phyloP scores from a whole-genome alignment of 129 eudicot genomes.

The Saposhnikovia divaricata region DNA sequence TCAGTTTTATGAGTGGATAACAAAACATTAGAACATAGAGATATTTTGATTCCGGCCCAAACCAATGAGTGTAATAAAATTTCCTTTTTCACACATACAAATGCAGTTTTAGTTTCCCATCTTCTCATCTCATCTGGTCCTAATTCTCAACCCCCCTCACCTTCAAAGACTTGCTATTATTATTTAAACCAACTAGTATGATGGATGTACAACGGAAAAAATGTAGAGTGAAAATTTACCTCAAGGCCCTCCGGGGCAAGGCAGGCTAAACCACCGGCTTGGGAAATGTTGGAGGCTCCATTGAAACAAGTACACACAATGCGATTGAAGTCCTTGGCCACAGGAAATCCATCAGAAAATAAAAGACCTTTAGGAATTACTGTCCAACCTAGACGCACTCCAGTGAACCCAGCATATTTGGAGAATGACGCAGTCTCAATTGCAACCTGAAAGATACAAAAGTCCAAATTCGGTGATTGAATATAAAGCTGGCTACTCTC shows the following conservation, averaged over 20 bases:
- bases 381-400: slow-evolving; percentile 98
- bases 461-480: not conserved
- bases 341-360: slow-evolving; percentile 83
- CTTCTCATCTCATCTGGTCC: not conserved
- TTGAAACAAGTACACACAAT: slow-evolving; percentile 88
- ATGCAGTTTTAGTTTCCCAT: not conserved
- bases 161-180: not conserved
- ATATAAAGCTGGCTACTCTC: not conserved
- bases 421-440: slow-evolving; percentile 90
- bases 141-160: not conserved
- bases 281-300: slow-evolving; percentile 96
- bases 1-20: not conserved
- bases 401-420: slow-evolving; percentile 93
- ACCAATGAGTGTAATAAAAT: not conserved
- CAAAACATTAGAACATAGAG: not conserved
- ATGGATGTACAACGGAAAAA: not conserved
- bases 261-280: slow-evolving; percentile 93
- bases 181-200: not conserved
- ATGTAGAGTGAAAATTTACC: slow-evolving; percentile 29
- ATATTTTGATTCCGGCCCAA: not conserved
- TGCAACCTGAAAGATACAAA: slow-evolving; percentile 59
- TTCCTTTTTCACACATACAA: not conserved
- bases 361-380: slow-evolving; percentile 80
- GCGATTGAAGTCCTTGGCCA: slow-evolving; percentile 91
- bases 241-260: slow-evolving; percentile 76